A percentile compares a stretch with the other conserved stretches of the same genome.
Evolutionary conservation across 208 protist genomes (phyloP).

Genomic region (Trichomonas gallinae): DNA sequence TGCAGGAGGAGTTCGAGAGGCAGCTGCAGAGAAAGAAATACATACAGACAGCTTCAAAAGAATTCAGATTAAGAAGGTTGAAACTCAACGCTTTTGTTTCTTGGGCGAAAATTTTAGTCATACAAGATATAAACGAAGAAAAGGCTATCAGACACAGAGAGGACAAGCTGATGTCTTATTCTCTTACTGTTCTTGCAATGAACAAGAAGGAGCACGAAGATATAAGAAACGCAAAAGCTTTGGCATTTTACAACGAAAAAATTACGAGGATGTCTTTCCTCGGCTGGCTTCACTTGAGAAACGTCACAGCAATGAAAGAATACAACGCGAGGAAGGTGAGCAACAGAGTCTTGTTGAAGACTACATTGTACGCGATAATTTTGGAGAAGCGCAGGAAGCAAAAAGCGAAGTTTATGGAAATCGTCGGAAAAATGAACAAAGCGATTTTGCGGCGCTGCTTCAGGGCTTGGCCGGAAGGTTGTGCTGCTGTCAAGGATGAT

Average conservation of each 20-base stretch:
- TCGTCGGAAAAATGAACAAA: not conserved
- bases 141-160: not conserved
- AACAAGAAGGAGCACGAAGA: not conserved
- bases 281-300: not conserved
- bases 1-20: not conserved
- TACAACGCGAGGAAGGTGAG: too few relatives aligned
- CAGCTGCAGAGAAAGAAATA: not conserved
- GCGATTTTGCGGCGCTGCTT: not conserved
- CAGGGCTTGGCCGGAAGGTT: not conserved
- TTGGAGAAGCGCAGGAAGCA: not conserved
- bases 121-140: not conserved
- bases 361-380: not conserved
- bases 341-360: not conserved
- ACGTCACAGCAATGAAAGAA: not conserved
- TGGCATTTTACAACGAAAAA: not conserved
- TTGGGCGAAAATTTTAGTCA: not conserved
- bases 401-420: not conserved
- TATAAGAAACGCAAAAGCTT: not conserved
- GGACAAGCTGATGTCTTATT: not conserved
- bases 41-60: not conserved
- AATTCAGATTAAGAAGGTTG: not conserved
- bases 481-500: not conserved
- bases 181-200: not conserved
- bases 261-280: not conserved
- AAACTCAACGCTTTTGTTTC: not conserved